phyloP scores from a whole-genome alignment of 495 filamentous ascomycete genomes.

The Astrothelium macrocarpum region DNA sequence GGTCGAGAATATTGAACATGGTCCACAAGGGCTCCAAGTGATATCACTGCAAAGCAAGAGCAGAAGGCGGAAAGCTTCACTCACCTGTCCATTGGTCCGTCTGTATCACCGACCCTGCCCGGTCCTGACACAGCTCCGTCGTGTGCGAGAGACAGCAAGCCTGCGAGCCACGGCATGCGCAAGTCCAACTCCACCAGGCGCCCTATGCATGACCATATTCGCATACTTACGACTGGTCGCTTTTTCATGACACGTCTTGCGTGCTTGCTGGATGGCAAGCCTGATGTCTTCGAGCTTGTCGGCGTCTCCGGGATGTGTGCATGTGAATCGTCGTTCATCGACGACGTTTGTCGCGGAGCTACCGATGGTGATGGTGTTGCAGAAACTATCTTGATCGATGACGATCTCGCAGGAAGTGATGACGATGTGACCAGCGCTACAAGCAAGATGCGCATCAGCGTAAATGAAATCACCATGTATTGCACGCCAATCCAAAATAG shows the following conservation, averaged over 20 bases:
- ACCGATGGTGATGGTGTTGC: neutral
- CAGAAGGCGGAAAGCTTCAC: constrained; percentile 32
- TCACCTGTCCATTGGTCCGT: constrained; percentile 85
- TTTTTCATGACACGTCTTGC: constrained; percentile 25
- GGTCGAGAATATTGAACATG: constrained; percentile 5
- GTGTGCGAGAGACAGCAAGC: constrained; percentile 60
- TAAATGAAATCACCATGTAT: constrained; percentile 54
- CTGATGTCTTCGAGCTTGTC: neutral
- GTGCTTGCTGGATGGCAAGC: neutral
- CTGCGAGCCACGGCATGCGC: constrained; percentile 81
- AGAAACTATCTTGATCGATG: constrained; percentile 6
- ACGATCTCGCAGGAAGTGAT: constrained; percentile 44
- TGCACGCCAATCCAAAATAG: constrained; percentile 65
- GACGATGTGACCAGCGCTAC: constrained; percentile 42
- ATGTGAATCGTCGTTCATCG: neutral
- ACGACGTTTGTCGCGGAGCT: neutral
- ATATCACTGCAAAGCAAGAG: constrained; percentile 13
- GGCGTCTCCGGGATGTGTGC: neutral
- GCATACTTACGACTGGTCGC: constrained; percentile 66
- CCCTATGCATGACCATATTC: constrained; percentile 58
- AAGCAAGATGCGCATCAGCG: constrained; percentile 54
- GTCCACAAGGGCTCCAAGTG: neutral
- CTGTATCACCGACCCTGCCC: constrained; percentile 59
- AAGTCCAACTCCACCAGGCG: constrained; percentile 57
- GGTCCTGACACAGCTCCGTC: constrained; percentile 61